Percentiles rank a stretch among this genome's conserved stretches.
These are phyloP conservation scores for Hypoxylon lienhwacheense DNA, from an alignment of 495 filamentous ascomycete species.

Conservation along the genomic window DNA sequence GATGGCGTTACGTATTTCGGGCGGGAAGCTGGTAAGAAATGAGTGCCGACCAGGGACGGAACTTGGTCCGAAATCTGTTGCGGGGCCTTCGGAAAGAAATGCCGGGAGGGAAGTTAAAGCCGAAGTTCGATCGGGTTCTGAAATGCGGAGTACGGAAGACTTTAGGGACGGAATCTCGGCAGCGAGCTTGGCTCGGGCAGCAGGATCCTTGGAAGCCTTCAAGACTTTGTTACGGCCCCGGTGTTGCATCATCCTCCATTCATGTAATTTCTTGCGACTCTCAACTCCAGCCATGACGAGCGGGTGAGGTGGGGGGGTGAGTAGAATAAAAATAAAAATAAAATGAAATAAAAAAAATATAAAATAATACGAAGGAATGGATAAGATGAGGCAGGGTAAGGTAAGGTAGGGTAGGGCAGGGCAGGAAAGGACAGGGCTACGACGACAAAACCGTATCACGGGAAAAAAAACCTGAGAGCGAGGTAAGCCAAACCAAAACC, in stretches of 20 bases:
- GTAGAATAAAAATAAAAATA: background rate
- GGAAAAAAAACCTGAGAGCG: constrained; percentile 3
- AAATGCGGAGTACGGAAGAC: constrained; percentile 18
- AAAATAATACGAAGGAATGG: background rate
- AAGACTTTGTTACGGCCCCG: constrained; percentile 33
- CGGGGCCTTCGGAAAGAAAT: constrained; percentile 18
- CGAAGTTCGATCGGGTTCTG: constrained; percentile 23
- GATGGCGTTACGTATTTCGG: constrained; percentile 42
- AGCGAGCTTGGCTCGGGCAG: constrained; percentile 20
- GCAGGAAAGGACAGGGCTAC: background rate
- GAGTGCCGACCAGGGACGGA: background rate
- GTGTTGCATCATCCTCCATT: constrained; percentile 32
- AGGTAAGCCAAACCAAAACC: too few species aligned
- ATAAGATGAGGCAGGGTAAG: background rate
- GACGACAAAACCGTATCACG: constrained; percentile 9
- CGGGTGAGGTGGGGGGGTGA: background rate
- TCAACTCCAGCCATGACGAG: constrained; percentile 13
- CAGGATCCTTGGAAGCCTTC: constrained; percentile 32
- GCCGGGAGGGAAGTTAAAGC: constrained; percentile 30
- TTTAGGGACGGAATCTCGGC: constrained; percentile 30
- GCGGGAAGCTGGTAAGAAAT: constrained; percentile 37
- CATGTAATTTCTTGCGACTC: constrained; percentile 17
- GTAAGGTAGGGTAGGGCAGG: background rate
- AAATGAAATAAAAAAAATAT: too few species aligned
- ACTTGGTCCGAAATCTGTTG: background rate